Evolutionary conservation across 2,329 filamentous ascomycete genomes (phyloP).

Genomic region (Chrysoporthe deuterocubensis): DNA sequence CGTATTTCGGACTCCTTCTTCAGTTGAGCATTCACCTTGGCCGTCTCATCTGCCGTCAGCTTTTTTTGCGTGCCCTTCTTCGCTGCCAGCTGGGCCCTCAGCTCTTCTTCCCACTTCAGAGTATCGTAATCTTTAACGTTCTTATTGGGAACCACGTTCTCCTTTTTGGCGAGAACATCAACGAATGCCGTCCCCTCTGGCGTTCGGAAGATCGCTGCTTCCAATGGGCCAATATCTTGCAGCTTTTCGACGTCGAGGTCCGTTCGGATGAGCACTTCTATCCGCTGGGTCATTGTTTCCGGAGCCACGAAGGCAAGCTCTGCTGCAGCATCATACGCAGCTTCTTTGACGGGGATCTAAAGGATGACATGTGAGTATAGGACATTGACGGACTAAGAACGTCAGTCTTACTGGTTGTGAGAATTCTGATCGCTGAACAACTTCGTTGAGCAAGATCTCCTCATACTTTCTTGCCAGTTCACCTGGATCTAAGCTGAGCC

Average conservation of each 20-base stretch:
- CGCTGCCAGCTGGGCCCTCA: slow-evolving; percentile 82
- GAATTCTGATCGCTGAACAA: slow-evolving; percentile 48
- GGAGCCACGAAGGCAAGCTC: slow-evolving; percentile 94
- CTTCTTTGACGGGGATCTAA: slow-evolving; percentile 56
- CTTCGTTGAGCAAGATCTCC: slow-evolving; percentile 68
- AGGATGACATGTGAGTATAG: background rate
- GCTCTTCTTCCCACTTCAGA: slow-evolving; percentile 94
- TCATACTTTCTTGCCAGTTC: slow-evolving; percentile 69
- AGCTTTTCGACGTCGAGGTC: slow-evolving; percentile 76
- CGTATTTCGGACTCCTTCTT: slow-evolving; percentile 85
- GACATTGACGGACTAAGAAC: background rate
- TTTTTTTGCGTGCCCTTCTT: slow-evolving; percentile 94
- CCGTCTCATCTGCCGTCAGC: slow-evolving; percentile 83
- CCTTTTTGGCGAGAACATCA: slow-evolving; percentile 87
- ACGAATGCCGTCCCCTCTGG: slow-evolving; percentile 87
- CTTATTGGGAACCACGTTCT: slow-evolving; percentile 74
- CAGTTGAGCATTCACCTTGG: slow-evolving; percentile 89
- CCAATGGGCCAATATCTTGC: slow-evolving; percentile 76
- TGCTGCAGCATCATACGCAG: slow-evolving; percentile 83
- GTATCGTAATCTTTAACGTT: slow-evolving; percentile 95
- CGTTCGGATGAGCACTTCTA: slow-evolving; percentile 73
- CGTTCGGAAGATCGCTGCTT: slow-evolving; percentile 91
- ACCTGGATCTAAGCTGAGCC: slow-evolving; percentile 81
- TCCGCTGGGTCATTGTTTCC: slow-evolving; percentile 73
- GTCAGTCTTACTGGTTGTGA: slow-evolving; percentile 24